Base-by-base conservation (phyloP, 1,284 basidiomycete species). In the Fomitiporia mediterranea region DNA sequence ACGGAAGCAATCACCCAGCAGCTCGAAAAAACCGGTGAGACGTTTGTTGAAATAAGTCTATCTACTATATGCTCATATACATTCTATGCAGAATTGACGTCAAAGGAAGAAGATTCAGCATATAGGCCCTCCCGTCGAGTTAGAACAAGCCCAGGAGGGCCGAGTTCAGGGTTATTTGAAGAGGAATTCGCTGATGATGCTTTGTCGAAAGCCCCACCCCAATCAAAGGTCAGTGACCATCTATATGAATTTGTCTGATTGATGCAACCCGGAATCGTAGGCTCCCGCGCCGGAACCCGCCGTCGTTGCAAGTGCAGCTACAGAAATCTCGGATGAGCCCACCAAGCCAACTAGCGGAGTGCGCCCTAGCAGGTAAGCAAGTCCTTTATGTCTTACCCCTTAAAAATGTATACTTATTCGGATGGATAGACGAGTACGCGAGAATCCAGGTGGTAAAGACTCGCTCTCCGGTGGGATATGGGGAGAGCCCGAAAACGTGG, bases 51-150 rank as follows among this genome's bases (percentile, higher is more conserved):
- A 25, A n/a, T n/a, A n/a, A n/a, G n/a, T n/a, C n/a, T n/a, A n/a
- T n/a, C n/a, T n/a, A n/a, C n/a, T n/a, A n/a, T n/a, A n/a, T n/a
- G n/a, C n/a, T n/a, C n/a, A n/a, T n/a, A n/a, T n/a, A n/a, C n/a
- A n/a, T n/a, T n/a, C n/a, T 13, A 25, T 3, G 27, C 25, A 39
- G 37, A 8, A n/a, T 42, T n/a, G 15, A 4, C 25, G 8, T 21
- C 35, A 4, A 32, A 32, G 27, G 51, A 37, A 11, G 38, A 32
- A 27, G n/a, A 23, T 30, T n/a, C 34, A 35, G 49, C 32, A 37
- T 63, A 60, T 43, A 62, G 58, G 50, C 62, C 64, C 17, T 58
- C 62, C 17, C 61, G 64, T n/a, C 62, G 62, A 28, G 64, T 65
- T 9, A 56, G 64, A 21, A 52, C 57, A 13, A 57, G 44, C 13